A percentile compares a stretch with the other conserved stretches of the same genome.
These are phyloP conservation scores for Plasmodium gaboni DNA, from an alignment of 169 alveolate genomes.

Conservation along the genomic window DNA sequence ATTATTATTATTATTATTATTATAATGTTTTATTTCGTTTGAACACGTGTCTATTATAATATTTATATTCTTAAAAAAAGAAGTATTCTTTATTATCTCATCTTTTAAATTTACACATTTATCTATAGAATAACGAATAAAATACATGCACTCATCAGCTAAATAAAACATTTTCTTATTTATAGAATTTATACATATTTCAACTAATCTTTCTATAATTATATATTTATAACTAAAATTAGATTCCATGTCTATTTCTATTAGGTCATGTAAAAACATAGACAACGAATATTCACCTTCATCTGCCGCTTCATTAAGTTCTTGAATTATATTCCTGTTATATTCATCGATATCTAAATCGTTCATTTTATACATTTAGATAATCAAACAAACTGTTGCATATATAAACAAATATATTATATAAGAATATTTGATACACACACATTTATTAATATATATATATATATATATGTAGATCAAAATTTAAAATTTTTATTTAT, in stretches of 20 bases:
- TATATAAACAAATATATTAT: no score
- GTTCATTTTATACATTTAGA: slow-evolving; percentile 23
- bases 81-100: slow-evolving; percentile 9
- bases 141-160: slow-evolving; percentile 66
- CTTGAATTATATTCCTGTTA: slow-evolving; percentile 59
- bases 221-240: slow-evolving; percentile 57
- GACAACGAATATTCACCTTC: slow-evolving; percentile 62
- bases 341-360: slow-evolving; percentile 65
- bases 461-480: no score
- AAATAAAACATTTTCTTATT: slow-evolving; percentile 24
- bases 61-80: slow-evolving; percentile 43
- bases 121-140: slow-evolving; percentile 61
- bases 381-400: background rate
- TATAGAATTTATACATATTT: slow-evolving; percentile 58
- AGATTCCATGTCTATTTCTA: slow-evolving; percentile 72
- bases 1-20: no score
- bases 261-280: slow-evolving; percentile 54
- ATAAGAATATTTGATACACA: no score
- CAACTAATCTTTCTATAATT: slow-evolving; percentile 38
- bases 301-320: slow-evolving; percentile 52
- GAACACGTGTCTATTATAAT: slow-evolving; percentile 30
- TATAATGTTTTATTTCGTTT: slow-evolving; percentile 6
- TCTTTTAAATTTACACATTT: slow-evolving; percentile 51
- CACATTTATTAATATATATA: no score
- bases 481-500: no score